Evolutionary conservation across 257 asterid genomes (phyloP), one percentile per base, ranked within the genome.

Genomic region (Solanum arcanum): DNA sequence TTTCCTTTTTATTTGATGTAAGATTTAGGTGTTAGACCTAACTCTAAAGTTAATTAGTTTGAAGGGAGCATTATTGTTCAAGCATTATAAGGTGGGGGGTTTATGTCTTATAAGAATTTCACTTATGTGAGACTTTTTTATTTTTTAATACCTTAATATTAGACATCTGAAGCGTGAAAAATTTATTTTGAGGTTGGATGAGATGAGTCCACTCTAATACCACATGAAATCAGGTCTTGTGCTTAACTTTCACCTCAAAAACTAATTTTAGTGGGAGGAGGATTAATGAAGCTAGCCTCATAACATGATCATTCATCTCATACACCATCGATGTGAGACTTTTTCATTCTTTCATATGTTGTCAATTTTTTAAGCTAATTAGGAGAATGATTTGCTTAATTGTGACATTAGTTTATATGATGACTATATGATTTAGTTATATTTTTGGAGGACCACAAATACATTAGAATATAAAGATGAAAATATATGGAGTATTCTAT

Each of bases 361-460:
- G 16, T 46, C 25, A 78, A 21, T 27, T 78, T 80, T 47, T 49
- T 6, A 39, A 47, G 18, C 42, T 46, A 5, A 1, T 66, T 9
- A 47, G 68, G 42, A 27, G 42, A 80, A 46, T 47, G 27, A 80
- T 47, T 80, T 20, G 33, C 16, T 46, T 77, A 37, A 18, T 37
- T 25, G 42, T 46, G 42, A 47, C 42, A 47, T 80, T 56, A 56
- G 0, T 27, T 80, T 80, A 11, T 46, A 62, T 33, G 44, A 33
- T 33, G 44, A 33, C 46, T 15, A 18, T 33, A 70, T 9, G 64
- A 27, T 15, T 46, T 46, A 46, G 27, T 78, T 78, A 46, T 13
- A 46, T 7, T 16, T 78, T 78, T 78, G 84, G 39, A 77, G 83
- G 84, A 47, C 84, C 84, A 80, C 66, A 78, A 80, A 46, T 16